A percentile compares a stretch with the other conserved stretches of the same genome.
These are phyloP conservation scores for Russula dissimulans DNA, from an alignment of 768 basidiomycete genomes.

Conservation along the genomic window DNA sequence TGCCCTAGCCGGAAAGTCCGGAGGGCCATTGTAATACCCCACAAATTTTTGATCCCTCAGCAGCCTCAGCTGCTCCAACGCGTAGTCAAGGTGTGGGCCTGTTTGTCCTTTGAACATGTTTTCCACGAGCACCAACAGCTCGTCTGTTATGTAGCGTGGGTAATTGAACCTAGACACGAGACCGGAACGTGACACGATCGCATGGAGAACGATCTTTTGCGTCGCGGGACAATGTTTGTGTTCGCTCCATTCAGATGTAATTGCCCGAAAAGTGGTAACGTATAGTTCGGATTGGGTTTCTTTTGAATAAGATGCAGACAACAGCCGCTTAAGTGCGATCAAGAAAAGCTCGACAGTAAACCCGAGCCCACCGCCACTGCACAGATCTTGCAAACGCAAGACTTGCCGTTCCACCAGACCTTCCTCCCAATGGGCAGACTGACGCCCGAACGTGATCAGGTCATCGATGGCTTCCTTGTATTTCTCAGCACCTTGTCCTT, in stretches of 20 bases:
- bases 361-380: background rate
- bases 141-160: background rate
- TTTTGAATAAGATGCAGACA: too few species aligned
- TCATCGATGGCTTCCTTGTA: too few species aligned
- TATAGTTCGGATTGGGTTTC: background rate
- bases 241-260: background rate
- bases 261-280: background rate
- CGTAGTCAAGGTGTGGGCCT: background rate
- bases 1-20: too few species aligned
- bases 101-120: background rate
- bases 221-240: background rate
- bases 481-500: background rate
- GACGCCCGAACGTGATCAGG: too few species aligned
- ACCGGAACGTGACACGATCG: background rate
- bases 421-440: background rate
- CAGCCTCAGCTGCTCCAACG: background rate
- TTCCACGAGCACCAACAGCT: background rate
- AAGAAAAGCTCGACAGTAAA: conserved; percentile 9
- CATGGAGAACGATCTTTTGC: background rate
- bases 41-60: too few species aligned
- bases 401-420: background rate
- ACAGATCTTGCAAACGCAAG: background rate
- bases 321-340: background rate
- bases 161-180: background rate
- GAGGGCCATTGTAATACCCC: too few species aligned